Base-by-base conservation (phyloP, 1,284 basidiomycete genomes). In the Tremellales sp. region DNA sequence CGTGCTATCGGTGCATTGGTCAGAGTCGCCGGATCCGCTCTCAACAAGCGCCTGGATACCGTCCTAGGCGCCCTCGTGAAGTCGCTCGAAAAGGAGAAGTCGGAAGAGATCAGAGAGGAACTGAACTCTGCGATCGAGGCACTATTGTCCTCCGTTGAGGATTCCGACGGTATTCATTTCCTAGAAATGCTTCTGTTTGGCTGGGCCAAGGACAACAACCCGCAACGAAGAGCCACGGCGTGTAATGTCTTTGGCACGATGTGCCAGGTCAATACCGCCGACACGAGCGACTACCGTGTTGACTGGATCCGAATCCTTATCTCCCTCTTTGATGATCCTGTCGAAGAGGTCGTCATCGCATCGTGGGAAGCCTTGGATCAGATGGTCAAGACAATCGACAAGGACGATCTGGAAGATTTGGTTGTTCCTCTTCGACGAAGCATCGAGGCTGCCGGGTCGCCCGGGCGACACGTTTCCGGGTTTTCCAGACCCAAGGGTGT, bases 241-340 rank as follows among this genome's bases (percentile, higher is more conserved):
- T 87, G 85, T 72, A 77, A 81, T 39, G 73, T 92, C 48, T 88
- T 95, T 65, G 77, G 81, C 4, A 76, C 79, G 1, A 90, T 95
- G 75, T 94, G 88, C 65, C 81, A 88, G 61, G 83, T 81, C 44
- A 85, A 85, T 4, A 79, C 73, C 29, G 69, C 84, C 37, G 91
- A 95, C 65, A 79, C 81, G 0, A 83, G 85, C 0, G 69, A 90
- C 14, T 98, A 97, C 71, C 82, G 87, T 14, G 77, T 92, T 47
- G 92, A 97, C 71, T 97, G 93, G 91, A 81, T 98, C 49, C 84
- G 93, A n/a, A 88, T 92, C 60, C 79, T 98, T 13, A 77, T 98
- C 3, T 81, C 88, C 0, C 75, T 89, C 4, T 78, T 97, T 50
- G 93, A 94, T 60, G 94, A 97, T 64, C 72, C 76, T 6, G 79